Conservation (phyloP, 805 yeast genomes). For the Candida broadrunensis region DNA sequence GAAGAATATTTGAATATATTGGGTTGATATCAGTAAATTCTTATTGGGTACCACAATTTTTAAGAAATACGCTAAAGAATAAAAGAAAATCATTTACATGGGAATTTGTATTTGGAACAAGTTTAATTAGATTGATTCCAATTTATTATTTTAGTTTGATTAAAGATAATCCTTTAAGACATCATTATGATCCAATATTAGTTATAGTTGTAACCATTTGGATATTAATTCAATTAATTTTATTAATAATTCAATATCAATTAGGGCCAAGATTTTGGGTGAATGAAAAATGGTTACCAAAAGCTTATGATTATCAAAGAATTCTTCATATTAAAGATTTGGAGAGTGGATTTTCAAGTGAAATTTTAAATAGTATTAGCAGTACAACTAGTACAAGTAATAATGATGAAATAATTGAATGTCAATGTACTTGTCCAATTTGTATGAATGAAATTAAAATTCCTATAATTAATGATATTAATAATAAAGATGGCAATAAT, state of each 20-base stretch:
- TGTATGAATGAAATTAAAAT: constrained; percentile 81
- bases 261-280: constrained; percentile 84
- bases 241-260: constrained; percentile 60
- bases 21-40: constrained; percentile 56
- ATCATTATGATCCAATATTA: constrained; percentile 56
- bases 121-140: constrained; percentile 62
- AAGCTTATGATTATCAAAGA: constrained; percentile 82
- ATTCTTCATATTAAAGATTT: constrained; percentile 55
- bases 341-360: constrained; percentile 60
- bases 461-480: constrained; percentile 32
- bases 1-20: constrained; percentile 57
- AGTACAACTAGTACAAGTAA: constrained; percentile 11
- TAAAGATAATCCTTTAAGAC: constrained; percentile 63
- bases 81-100: constrained; percentile 62
- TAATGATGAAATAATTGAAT: constrained; percentile 29
- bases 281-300: constrained; percentile 71
- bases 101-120: constrained; percentile 72
- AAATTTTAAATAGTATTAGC: constrained; percentile 38
- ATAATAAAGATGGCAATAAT: constrained; percentile 8
- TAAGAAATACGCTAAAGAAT: constrained; percentile 71
- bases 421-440: constrained; percentile 76
- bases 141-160: constrained; percentile 56
- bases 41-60: constrained; percentile 86
- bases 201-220: constrained; percentile 49
- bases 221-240: constrained; percentile 55